Base-by-base conservation (phyloP, 495 filamentous ascomycete genomes). In the Penicillium longicatenatum region DNA sequence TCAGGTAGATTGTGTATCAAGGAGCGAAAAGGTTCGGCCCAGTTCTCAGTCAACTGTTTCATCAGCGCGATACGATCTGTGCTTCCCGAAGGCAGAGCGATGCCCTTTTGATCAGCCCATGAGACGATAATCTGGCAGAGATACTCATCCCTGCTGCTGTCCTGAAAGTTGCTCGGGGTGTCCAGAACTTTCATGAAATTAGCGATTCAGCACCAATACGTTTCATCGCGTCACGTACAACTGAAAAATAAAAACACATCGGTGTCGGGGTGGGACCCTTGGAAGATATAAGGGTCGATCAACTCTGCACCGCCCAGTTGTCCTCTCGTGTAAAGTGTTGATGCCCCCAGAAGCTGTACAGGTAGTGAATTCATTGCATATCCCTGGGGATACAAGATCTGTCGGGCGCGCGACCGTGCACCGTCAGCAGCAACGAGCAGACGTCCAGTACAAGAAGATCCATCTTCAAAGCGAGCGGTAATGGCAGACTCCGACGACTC, bases 211-310 rank as follows among this genome's bases (percentile, higher is more conserved):
- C 26, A 39, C 54, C 17, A 42, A 33, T 19, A 3, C 17, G 29
- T 20, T 8, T 10, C 11, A 44, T 6, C 10, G 17, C n/a, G n/a
- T 14, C 4, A 44, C 65, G 7, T 52, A 73, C 78, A 75, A 19
- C 79, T 80, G 59, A 82, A 85, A 65, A 78, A 87, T 1, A 86
- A 55, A 63, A 81, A 88, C 5, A 79, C 74, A 24, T 81, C 71
- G 11, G 84, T 80, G 12, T 74, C 68, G 0, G 86, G 84, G 50
- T 86, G 77, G 4, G 78, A 75, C 1, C 84, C 84, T 48, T 87
- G 84, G 45, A 88, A 82, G 41, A 89, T 82, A 22, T 79, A 81
- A 1, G 84, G 83, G 50, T 88, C 84, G 17, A 86, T 75, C 4
- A 68, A 70, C 16, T 76, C 67, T 26, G 81, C 73, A 6, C 73